Evolutionary conservation across 169 alveolate genomes (phyloP).

Genomic region (Eimeria brunetti): DNA sequence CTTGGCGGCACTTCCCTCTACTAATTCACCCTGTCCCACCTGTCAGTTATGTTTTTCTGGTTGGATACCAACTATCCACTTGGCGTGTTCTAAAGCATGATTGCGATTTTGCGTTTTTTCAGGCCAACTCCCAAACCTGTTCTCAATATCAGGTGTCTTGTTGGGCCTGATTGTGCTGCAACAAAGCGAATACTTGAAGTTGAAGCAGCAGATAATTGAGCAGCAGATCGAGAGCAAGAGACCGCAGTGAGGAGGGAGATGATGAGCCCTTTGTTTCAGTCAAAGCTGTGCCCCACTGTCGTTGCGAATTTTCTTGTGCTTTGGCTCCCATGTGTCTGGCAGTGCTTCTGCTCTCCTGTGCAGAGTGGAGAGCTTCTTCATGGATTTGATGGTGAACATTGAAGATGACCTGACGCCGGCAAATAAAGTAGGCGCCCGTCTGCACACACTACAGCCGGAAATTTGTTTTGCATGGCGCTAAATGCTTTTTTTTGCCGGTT

Average conservation of each 20-base stretch:
- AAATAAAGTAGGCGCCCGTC: conserved; percentile 73
- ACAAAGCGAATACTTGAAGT: conserved; percentile 45
- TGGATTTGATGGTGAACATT: conserved; percentile 81
- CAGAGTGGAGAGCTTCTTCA: conserved; percentile 78
- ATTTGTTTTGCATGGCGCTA: neutral
- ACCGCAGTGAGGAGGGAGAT: conserved; percentile 39
- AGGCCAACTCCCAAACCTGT: conserved; percentile 92
- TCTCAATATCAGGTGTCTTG: conserved; percentile 95
- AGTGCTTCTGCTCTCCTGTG: neutral
- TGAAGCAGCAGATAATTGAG: conserved; percentile 76
- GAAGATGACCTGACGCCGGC: conserved; percentile 69
- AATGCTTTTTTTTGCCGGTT: neutral
- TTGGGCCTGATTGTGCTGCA: conserved; percentile 92
- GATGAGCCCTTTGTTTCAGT: neutral
- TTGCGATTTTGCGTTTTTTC: neutral
- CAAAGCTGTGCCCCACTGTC: neutral
- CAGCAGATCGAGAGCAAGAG: conserved; percentile 59
- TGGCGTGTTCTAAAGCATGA: neutral
- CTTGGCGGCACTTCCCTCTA: neutral
- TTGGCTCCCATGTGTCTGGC: neutral
- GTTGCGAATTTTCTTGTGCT: neutral
- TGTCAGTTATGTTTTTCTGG: neutral
- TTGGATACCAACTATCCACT: neutral
- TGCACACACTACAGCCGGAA: neutral
- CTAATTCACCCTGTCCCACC: neutral